Base-by-base conservation (phyloP, 139 green algal genomes). In the Raphidocelis subcapitata region DNA sequence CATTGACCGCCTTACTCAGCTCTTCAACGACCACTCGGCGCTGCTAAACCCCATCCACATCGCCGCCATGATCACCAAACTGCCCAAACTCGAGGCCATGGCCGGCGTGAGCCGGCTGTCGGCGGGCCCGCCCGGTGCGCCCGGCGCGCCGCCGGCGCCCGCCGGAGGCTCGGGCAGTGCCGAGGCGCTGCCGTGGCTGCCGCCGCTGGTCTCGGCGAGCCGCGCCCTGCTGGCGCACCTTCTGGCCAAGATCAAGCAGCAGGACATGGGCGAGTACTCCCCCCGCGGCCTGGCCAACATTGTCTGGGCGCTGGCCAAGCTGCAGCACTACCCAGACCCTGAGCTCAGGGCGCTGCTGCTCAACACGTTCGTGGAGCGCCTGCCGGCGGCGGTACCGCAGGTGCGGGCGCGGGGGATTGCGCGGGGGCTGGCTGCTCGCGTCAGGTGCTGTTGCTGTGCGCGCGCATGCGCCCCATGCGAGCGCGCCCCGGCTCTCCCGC, bases 31-130 rank as follows among this genome's bases (percentile, higher is more conserved):
- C 14, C 72, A 78, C 33, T 36, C 71, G 26, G 62, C 63, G 36
- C 51, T 78, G 62, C 72, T 78, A 10, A 78, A 78, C 54, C 72
- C 72, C 2, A 78, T 78, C 57, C 72, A 78, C 35, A 60, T 78
- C 23, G 72, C 72, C 69, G 72, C 72, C 3, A 72, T 78, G 62
- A 67, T 72, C 5, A 72, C 72, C 24, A 78, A 72, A 52, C 52
- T 78, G 35, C 72, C 72, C 3, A 78, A 78, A 51, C 72, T 78
- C 12, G 70, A 77, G 18, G 62, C 36, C 24, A 61, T 18, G 51
- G 31, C 31, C 31, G 37, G 41, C 41, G 41, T 49, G 8, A 12
- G 41, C 41, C 41, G 12, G 8, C 8, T 49, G 41, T 49, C 41
- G 8, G 41, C 41, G 8, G 12, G 12, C 41, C 41, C 41, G 16